Percentiles rank a stretch among this genome's conserved stretches.
Evolutionary conservation across 805 yeast genomes (phyloP).

Genomic region (Yarrowia osloensis): DNA sequence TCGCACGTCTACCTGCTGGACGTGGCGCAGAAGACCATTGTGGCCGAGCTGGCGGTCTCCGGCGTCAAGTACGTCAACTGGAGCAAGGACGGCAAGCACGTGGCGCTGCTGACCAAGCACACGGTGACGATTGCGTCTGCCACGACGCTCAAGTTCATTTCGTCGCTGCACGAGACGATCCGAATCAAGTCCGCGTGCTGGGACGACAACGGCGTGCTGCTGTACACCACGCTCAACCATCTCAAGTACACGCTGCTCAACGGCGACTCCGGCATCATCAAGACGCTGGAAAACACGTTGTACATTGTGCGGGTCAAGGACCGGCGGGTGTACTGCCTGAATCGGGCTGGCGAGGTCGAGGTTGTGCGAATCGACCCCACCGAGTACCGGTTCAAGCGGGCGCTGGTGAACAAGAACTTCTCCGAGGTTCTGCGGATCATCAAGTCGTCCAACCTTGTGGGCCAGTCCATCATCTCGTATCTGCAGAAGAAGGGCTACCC

Average conservation of each 20-base stretch:
- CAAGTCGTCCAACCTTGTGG: conserved; percentile 85
- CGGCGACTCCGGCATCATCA: conserved; percentile 94
- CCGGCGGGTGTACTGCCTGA: conserved; percentile 73
- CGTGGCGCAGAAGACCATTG: conserved; percentile 84
- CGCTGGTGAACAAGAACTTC: conserved; percentile 85
- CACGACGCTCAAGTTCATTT: conserved; percentile 64
- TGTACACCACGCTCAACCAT: conserved; percentile 93
- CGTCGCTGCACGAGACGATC: conserved; percentile 93
- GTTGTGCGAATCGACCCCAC: conserved; percentile 85
- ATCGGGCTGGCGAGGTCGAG: conserved; percentile 83
- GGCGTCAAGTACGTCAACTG: conserved; percentile 86
- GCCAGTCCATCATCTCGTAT: conserved; percentile 94
- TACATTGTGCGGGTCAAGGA: conserved; percentile 76
- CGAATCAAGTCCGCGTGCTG: conserved; percentile 96
- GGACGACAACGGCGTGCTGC: conserved; percentile 90
- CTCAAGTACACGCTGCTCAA: conserved; percentile 89
- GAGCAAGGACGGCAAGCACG: conserved; percentile 83
- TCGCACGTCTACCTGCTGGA: conserved; percentile 79
- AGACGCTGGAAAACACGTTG: conserved; percentile 84
- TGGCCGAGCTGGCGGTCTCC: conserved; percentile 66
- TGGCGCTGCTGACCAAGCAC: conserved; percentile 89
- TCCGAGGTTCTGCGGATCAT: conserved; percentile 89
- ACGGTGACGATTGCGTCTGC: conserved; percentile 84
- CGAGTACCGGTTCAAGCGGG: conserved; percentile 93
- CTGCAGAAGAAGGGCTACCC: conserved; percentile 95